Conservation (phyloP, 139 green algal genomes). For the Tetradesmus lagerheimii region DNA sequence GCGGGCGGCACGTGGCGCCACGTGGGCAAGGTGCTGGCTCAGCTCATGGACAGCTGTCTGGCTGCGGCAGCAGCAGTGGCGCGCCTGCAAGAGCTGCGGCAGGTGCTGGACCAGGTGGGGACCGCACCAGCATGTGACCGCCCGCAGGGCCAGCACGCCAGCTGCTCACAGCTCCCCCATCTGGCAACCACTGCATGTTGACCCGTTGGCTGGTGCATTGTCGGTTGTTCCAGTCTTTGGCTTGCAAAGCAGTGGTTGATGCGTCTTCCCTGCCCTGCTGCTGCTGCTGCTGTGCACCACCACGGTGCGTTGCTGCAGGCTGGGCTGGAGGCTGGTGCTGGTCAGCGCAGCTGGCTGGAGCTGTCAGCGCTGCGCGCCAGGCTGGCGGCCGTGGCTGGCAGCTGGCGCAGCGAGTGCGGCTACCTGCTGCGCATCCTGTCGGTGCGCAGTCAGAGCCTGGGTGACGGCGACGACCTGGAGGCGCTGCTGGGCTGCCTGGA, state of each 20-base stretch:
- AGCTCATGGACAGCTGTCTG: conserved; percentile 22
- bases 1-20: background rate
- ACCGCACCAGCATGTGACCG: background rate
- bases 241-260: too few relatives aligned
- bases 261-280: too few relatives aligned
- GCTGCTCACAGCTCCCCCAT: background rate
- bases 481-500: conserved; percentile 34
- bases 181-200: too few relatives aligned
- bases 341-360: conserved; percentile 2
- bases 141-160: background rate
- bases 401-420: background rate
- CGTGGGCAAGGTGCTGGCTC: background rate
- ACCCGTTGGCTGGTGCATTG: too few relatives aligned
- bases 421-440: conserved; percentile 32
- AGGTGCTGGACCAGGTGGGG: conserved; percentile 14
- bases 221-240: too few relatives aligned
- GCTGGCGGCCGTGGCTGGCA: background rate
- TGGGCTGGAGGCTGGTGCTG: background rate
- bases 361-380: background rate
- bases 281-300: too few relatives aligned
- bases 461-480: background rate
- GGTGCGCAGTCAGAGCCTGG: background rate
- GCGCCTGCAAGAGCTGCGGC: background rate
- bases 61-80: background rate
- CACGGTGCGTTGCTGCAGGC: background rate